Evolutionary conservation across 345 rosid genomes (phyloP).

Genomic region (Citrus sp.): DNA sequence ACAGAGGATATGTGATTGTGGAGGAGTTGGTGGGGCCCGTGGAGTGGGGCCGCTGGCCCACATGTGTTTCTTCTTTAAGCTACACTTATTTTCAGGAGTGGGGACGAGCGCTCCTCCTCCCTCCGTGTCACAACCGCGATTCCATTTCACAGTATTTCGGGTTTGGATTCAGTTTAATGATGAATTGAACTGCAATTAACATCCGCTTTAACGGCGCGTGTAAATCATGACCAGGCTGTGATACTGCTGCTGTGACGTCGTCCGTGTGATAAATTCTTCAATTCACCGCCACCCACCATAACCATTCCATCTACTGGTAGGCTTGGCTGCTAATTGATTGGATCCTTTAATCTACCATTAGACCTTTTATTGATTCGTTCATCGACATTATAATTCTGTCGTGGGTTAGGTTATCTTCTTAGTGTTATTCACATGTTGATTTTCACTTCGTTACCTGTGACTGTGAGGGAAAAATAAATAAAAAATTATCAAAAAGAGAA

Average conservation of each 20-base stretch:
- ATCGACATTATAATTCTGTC: neutral
- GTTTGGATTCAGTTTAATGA: neutral
- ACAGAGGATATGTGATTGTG: neutral
- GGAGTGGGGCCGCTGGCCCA: constrained; percentile 35
- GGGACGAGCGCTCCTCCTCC: constrained; percentile 21
- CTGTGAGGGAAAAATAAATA: no score
- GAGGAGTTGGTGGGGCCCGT: constrained; percentile 13
- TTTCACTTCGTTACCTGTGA: no score
- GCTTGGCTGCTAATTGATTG: neutral
- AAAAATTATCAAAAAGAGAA: no score
- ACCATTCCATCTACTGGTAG: neutral
- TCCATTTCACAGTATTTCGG: neutral
- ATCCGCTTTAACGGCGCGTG: neutral
- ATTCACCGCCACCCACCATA: neutral
- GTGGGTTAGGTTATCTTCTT: neutral
- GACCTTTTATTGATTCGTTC: neutral
- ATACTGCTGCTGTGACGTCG: neutral
- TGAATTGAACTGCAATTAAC: neutral
- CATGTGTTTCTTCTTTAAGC: constrained; percentile 49
- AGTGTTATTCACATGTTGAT: no score
- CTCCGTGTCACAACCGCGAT: neutral
- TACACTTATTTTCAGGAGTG: constrained; percentile 38
- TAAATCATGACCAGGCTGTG: neutral
- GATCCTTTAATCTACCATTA: neutral
- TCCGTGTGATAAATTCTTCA: neutral